These are phyloP conservation scores for Arabidopsis arenosa DNA, from an alignment of 345 rosid genomes.

Conservation along the genomic window DNA sequence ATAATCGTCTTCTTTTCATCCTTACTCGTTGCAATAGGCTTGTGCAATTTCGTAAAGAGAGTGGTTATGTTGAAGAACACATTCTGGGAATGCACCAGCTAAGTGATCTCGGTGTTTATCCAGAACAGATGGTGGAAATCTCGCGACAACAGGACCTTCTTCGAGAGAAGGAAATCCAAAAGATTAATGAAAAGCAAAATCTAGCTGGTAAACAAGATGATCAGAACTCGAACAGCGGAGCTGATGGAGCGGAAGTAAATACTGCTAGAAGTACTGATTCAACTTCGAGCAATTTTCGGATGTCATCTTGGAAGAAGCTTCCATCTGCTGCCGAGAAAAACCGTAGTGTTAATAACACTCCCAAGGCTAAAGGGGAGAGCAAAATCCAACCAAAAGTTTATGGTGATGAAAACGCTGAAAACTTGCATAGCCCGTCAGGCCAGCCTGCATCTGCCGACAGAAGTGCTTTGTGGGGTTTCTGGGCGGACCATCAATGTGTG, in stretches of 20 bases:
- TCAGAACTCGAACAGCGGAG: constrained; percentile 45
- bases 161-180: constrained; percentile 50
- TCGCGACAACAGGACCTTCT: constrained; percentile 61
- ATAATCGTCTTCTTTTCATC: constrained; percentile 88
- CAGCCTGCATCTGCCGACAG: constrained; percentile 57
- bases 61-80: constrained; percentile 77
- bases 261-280: constrained; percentile 85
- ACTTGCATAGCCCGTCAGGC: constrained; percentile 55
- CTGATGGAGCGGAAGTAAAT: constrained; percentile 54
- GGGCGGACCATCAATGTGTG: constrained; percentile 65
- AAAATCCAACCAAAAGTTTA: constrained; percentile 54
- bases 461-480: constrained; percentile 68
- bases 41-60: constrained; percentile 95
- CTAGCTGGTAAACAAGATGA: constrained; percentile 49
- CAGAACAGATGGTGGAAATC: constrained; percentile 68
- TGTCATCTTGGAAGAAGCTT: constrained; percentile 97
- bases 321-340: constrained; percentile 82
- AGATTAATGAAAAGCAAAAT: constrained; percentile 47
- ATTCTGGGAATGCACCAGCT: constrained; percentile 82
- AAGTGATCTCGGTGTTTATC: constrained; percentile 94
- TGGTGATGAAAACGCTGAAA: constrained; percentile 55
- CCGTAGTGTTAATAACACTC: constrained; percentile 53
- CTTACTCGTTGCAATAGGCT: constrained; percentile 94
- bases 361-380: constrained; percentile 56
- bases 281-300: constrained; percentile 70